These are phyloP conservation scores for Blastobotrys terrestris DNA, from an alignment of 805 yeast species.

Conservation along the genomic window DNA sequence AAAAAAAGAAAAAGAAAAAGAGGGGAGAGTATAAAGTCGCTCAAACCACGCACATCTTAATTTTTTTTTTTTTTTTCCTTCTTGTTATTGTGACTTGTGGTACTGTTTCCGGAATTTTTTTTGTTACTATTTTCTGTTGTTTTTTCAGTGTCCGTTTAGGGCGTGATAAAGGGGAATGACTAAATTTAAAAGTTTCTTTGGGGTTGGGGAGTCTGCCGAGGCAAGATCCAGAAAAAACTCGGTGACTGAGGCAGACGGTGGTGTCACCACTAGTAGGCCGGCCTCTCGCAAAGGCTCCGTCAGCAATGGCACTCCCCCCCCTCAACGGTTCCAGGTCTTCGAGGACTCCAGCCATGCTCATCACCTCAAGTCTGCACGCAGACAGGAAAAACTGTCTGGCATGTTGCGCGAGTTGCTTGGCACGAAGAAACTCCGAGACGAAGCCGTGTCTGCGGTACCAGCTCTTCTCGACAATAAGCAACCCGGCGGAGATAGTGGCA, in stretches of 20 bases:
- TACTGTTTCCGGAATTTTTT: not conserved
- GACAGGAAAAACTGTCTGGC: conserved; percentile 37
- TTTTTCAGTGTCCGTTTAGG: not conserved
- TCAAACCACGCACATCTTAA: not conserved
- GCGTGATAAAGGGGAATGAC: conserved; percentile 1
- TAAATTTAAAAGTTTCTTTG: conserved; percentile 3
- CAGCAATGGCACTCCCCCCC: not conserved
- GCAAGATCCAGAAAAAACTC: not conserved
- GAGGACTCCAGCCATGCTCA: conserved; percentile 74
- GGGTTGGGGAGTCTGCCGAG: not conserved
- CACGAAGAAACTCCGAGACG: conserved; percentile 13
- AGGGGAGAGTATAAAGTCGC: not conserved
- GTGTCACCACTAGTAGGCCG: not conserved
- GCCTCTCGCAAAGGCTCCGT: not conserved
- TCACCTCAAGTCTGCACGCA: conserved; percentile 56
- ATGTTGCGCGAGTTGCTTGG: conserved; percentile 29
- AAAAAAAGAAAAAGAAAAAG: not conserved
- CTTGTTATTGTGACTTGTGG: not conserved
- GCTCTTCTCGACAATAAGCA: conserved; percentile 1
- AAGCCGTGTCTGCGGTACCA: conserved; percentile 14
- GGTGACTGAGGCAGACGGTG: not conserved
- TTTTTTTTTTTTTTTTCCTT: too few species aligned
- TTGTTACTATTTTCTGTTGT: not conserved
- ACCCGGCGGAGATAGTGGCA: not conserved
- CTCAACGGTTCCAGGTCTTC: conserved; percentile 22